Evolutionary conservation across 352 stramenopile genomes (phyloP).

Genomic region (Sclerospora graminicola): DNA sequence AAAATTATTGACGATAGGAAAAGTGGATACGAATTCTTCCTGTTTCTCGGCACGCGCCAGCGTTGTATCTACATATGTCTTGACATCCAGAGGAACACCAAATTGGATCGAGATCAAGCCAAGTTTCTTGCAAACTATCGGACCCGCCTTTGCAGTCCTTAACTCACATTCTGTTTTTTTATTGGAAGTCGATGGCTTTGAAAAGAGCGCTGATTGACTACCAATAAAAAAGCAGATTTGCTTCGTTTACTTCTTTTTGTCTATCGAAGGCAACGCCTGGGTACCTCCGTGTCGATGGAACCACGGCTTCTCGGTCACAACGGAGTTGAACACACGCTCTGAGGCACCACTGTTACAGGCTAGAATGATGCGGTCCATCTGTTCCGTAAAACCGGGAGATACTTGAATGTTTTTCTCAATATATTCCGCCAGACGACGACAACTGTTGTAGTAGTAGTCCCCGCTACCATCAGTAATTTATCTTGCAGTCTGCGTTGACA

Average conservation of each 20-base stretch:
- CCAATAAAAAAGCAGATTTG: too few species aligned
- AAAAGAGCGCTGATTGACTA: constrained; percentile 56
- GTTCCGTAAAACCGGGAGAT: too few species aligned
- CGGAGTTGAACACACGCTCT: too few species aligned
- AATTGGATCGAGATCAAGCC: constrained; percentile 76
- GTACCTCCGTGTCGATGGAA: too few species aligned
- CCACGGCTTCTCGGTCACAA: too few species aligned
- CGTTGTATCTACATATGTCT: constrained; percentile 29
- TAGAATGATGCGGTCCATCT: constrained; percentile 67
- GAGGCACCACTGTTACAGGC: constrained; percentile 48
- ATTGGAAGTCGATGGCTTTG: too few species aligned
- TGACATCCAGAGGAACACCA: constrained; percentile 54
- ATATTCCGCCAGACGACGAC: too few species aligned
- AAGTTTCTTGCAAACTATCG: constrained; percentile 67
- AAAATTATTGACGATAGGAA: constrained; percentile 42
- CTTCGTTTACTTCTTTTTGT: constrained; percentile 35
- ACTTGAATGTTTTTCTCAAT: too few species aligned
- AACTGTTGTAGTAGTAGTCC: too few species aligned
- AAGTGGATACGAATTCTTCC: constrained; percentile 24
- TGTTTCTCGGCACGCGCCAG: constrained; percentile 18
- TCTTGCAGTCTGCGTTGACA: constrained; percentile 5
- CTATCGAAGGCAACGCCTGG: too few species aligned
- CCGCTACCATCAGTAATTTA: constrained; percentile 4
- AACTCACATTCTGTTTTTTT: too few species aligned
- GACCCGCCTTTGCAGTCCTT: constrained; percentile 49